phyloP scores from a whole-genome alignment of 495 filamentous ascomycete species.

The Penicillium desertorum region DNA sequence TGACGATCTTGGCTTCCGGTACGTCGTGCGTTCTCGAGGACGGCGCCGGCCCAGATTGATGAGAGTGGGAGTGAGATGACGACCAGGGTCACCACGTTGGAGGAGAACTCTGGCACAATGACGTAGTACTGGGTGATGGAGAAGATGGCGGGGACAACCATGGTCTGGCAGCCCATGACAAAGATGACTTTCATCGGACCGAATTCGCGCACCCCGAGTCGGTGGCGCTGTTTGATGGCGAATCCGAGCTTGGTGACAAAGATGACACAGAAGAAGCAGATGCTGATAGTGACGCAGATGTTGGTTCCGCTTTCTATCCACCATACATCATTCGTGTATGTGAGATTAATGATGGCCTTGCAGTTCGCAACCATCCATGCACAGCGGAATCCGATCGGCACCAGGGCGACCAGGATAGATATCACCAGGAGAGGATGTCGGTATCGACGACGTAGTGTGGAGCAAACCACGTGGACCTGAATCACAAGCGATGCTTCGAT shows the following conservation, averaged over 20 bases:
- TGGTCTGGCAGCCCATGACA: slow-evolving; percentile 72
- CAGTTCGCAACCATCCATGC: slow-evolving; percentile 57
- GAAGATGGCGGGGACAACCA: slow-evolving; percentile 81
- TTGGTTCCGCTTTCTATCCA: slow-evolving; percentile 56
- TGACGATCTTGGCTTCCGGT: slow-evolving; percentile 7
- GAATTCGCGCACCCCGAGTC: slow-evolving; percentile 58
- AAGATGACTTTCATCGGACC: slow-evolving; percentile 71
- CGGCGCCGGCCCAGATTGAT: slow-evolving; percentile 68
- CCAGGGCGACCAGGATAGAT: slow-evolving; percentile 53
- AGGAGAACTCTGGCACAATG: slow-evolving; percentile 56
- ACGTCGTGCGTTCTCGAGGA: slow-evolving; percentile 29
- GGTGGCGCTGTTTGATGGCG: slow-evolving; percentile 56
- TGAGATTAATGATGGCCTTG: slow-evolving; percentile 45
- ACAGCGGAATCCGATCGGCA: slow-evolving; percentile 60
- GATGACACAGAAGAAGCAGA: slow-evolving; percentile 72
- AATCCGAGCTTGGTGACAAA: slow-evolving; percentile 70
- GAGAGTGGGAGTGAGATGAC: slow-evolving; percentile 77
- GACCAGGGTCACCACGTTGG: slow-evolving; percentile 65
- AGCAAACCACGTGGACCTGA: slow-evolving; percentile 67
- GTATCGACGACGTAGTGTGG: slow-evolving; percentile 45
- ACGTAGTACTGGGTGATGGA: slow-evolving; percentile 59
- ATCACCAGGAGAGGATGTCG: slow-evolving; percentile 44
- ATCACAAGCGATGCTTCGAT: slow-evolving; percentile 67
- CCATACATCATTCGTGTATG: slow-evolving; percentile 13
- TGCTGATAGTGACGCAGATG: slow-evolving; percentile 59